Evolutionary conservation across 78 protist species (phyloP).

Genomic region (Mastigamoeba balamuthi): DNA sequence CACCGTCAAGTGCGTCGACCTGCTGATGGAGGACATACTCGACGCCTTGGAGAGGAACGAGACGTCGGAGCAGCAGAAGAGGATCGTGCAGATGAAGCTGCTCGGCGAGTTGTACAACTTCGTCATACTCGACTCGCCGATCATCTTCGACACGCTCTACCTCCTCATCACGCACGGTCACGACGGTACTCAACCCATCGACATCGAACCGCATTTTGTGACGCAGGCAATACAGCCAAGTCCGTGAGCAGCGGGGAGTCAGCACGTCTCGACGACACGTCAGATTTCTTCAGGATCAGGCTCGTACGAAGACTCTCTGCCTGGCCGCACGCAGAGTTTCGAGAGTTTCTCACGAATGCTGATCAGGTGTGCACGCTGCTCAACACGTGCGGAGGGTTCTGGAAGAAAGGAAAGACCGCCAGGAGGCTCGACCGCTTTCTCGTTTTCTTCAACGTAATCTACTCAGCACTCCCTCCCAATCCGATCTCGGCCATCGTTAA

Average conservation of each 20-base stretch:
- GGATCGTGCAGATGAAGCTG: constrained; percentile 21
- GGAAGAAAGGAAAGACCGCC: background rate
- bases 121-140: background rate
- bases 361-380: background rate
- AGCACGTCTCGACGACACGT: background rate
- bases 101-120: constrained; percentile 56
- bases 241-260: background rate
- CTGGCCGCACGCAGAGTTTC: background rate
- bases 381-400: background rate
- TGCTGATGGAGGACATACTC: constrained; percentile 13
- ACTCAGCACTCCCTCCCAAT: background rate
- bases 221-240: background rate
- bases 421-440: background rate
- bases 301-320: background rate
- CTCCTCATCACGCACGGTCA: background rate
- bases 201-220: no score
- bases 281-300: background rate
- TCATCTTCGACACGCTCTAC: background rate
- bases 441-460: background rate
- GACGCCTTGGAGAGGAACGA: constrained; percentile 35
- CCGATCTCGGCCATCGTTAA: no score
- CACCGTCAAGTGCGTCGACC: constrained; percentile 13
- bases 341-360: background rate
- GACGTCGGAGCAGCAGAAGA: constrained; percentile 25
- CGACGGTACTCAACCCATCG: background rate